A percentile compares a stretch with the other conserved stretches of the same genome.
These are phyloP conservation scores for Massarina eburnea DNA, from an alignment of 2,329 filamentous ascomycete genomes.

Conservation along the genomic window DNA sequence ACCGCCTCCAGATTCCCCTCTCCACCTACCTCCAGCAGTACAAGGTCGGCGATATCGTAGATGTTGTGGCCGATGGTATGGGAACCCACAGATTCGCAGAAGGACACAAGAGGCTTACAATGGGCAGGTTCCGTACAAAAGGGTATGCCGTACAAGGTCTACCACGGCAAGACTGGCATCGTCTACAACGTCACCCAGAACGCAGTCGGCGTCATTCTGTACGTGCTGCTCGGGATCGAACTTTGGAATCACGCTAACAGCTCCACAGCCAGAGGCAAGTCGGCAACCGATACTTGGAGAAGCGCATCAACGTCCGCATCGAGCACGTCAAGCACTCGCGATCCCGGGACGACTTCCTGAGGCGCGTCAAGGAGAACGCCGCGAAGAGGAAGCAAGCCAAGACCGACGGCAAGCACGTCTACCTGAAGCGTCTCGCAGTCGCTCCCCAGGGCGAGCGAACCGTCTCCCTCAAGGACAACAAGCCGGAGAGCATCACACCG, in stretches of 20 bases:
- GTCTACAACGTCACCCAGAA: constrained; percentile 99
- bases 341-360: constrained; percentile 95
- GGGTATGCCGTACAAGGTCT: constrained; percentile 97
- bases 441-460: constrained; percentile 79
- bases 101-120: constrained; percentile 19
- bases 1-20: constrained; percentile 64
- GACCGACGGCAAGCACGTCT: constrained; percentile 79
- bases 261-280: constrained; percentile 80
- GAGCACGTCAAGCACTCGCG: constrained; percentile 96
- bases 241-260: constrained; percentile 9
- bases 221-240: constrained; percentile 8
- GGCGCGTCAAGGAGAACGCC: constrained; percentile 95
- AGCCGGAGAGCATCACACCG: constrained; percentile 87
- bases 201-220: constrained; percentile 94
- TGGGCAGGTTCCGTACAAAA: constrained; percentile 41
- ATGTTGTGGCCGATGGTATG: constrained; percentile 98
- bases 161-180: constrained; percentile 94
- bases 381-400: constrained; percentile 91
- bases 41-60: constrained; percentile 98
- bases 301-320: constrained; percentile 98
- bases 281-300: constrained; percentile 99
- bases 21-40: constrained; percentile 94
- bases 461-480: constrained; percentile 77
- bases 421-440: constrained; percentile 88
- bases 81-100: constrained; percentile 49